Evolutionary conservation across 2,329 filamentous ascomycete species (phyloP), one percentile per base, ranked within the genome.

Genomic region (Albifimbria verrucaria): DNA sequence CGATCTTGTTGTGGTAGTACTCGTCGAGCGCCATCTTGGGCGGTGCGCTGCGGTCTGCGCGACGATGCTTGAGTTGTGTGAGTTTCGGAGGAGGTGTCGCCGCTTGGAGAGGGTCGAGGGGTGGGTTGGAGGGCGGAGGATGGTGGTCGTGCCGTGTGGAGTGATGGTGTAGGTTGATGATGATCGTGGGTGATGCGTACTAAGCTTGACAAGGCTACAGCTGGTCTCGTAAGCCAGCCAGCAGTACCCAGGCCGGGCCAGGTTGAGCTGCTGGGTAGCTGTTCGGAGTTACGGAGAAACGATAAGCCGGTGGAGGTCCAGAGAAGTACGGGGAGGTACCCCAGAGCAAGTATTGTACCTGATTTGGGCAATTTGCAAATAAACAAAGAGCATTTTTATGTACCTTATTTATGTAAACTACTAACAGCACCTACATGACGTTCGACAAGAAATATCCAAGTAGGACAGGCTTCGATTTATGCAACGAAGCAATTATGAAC

Each of bases 1-100:
- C 94, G 77, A 97, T 97, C 83, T 99, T 99, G 82, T 97, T 97
- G 78, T 94, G 90, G 76, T 96, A 99, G 80, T 97, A 99, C 76
- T 89, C 96, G 76, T 97, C 94, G 77, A 99, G 90, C 84, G 93
- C 92, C 94, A 99, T 99, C 72, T 70, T 87, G 83, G 26, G 26
- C 23, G 59, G 65, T 65, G 59, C 41, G 55, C 46, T 58, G 51
- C 41, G 20, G 10, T 10, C 42, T 21, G 42, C 18, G 42, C 20
- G 22, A 20, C 42, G 18, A 44, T 44, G 7, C 15, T 11, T 44
- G 18, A 20, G 17, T 9, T n/a, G 18, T 23, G 18, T 11, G 22
- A 15, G 42, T 21, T 44, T 5, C 11, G n/a, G 15, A 6, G 22
- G 15, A 15, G 18, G 43, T 24, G 46, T 22, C 18, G 9, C 24